These are phyloP conservation scores for Microthyrium microscopicum DNA, from an alignment of 2,329 filamentous ascomycete genomes.

Conservation along the genomic window DNA sequence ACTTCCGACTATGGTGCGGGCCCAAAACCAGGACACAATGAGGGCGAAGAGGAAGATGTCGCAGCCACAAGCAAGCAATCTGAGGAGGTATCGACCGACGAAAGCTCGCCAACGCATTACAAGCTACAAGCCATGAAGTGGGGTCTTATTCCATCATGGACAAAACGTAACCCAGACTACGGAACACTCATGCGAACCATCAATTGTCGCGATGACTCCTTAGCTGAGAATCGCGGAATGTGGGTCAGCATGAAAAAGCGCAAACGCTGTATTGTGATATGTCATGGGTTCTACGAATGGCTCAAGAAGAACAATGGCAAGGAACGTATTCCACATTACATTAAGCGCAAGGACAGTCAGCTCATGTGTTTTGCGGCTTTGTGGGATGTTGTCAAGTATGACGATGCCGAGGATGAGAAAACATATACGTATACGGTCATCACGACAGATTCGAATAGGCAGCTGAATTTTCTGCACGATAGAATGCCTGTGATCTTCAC, in stretches of 20 bases:
- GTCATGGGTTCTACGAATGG: conserved; percentile 96
- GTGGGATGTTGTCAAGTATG: conserved; percentile 76
- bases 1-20: conserved; percentile 44
- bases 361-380: conserved; percentile 82
- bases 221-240: conserved; percentile 61
- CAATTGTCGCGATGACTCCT: conserved; percentile 83
- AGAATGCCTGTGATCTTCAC: conserved; percentile 92
- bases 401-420: conserved; percentile 55
- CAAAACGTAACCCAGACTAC: conserved; percentile 66
- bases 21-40: conserved; percentile 8
- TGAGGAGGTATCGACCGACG: conserved; percentile 10
- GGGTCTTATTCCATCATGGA: conserved; percentile 91
- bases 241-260: conserved; percentile 83
- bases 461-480: conserved; percentile 75
- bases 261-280: conserved; percentile 76
- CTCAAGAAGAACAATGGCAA: conserved; percentile 60
- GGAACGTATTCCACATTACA: conserved; percentile 71
- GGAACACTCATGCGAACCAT: conserved; percentile 70
- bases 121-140: conserved; percentile 90
- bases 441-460: conserved; percentile 71
- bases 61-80: conserved; percentile 10
- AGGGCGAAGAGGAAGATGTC: conserved; percentile 11
- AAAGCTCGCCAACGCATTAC: conserved; percentile 34
- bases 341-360: conserved; percentile 64
- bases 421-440: conserved; percentile 86